Base-by-base conservation (phyloP, 2,329 filamentous ascomycete species). In the Anisogramma anomala region DNA sequence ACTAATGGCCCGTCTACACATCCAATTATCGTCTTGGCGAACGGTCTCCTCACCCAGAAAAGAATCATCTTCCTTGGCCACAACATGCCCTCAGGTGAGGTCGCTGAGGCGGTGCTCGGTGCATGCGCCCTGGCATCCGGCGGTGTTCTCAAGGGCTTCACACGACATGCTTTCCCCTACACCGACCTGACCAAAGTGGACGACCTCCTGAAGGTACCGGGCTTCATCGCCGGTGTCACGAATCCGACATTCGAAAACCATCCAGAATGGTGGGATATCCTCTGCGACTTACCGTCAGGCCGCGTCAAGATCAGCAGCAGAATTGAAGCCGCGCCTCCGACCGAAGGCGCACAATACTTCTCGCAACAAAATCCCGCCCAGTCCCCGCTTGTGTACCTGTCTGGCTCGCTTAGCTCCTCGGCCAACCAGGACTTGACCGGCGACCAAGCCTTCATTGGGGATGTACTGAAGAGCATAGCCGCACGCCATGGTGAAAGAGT, bases 131-230 rank as follows among this genome's bases (percentile, higher is more conserved):
- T 98, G 34, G 89, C 84, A 11, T 95, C 88, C 10, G 91, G 91
- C 15, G 89, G 91, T 5, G 69, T 94, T n/a, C 67, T 98, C 26
- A 75, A 88, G 43, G 91, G 91, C 20, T 98, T 98, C 61, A 94
- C 89, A 7, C 77, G 91, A 14, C 86, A 96, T 62, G 91, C 91
- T 1, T 98, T 98, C 57, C 91, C 91, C 2, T 98, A 98, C 57
- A 98, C 91, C 1, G 91, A 98, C 64, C 71, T 98, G 32, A 95
- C 87, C 49, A 98, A 98, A 63, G 88, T 98, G 45, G 91, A 98
- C 51, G 91, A 96, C 57, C 72, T 98, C 9, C 72, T 98, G 35
- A 89, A 93, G 53, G 91, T 98, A 0, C 89, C 91, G 6, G 91
- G 91, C 2, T 98, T 98, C 61, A 94, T 98, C 53, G 91, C 91